Evolutionary conservation across 805 yeast genomes (phyloP).

Genomic region (Sugiyamaella floridensis): DNA sequence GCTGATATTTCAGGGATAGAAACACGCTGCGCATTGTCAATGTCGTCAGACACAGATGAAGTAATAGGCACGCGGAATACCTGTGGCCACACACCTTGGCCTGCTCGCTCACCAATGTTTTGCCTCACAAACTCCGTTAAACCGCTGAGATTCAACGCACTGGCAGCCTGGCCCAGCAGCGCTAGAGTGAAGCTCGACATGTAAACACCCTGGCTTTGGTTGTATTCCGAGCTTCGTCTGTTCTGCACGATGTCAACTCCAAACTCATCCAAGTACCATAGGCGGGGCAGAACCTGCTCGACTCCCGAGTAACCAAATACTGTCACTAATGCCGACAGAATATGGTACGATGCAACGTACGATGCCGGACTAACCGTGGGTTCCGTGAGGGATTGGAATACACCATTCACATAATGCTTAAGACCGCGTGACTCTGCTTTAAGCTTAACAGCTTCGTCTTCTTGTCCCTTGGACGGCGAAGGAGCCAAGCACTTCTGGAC

Average conservation of each 20-base stretch:
- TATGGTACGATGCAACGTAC: constrained; percentile 8
- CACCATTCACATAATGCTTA: neutral
- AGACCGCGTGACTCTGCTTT: neutral
- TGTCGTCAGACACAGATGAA: neutral
- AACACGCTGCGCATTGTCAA: neutral
- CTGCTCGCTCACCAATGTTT: constrained; percentile 3
- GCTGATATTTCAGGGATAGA: no score
- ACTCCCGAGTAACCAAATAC: constrained; percentile 11
- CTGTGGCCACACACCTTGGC: constrained; percentile 8
- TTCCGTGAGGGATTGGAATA: neutral
- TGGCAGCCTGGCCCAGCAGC: constrained; percentile 2
- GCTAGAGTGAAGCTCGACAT: constrained; percentile 6
- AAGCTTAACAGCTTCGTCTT: neutral
- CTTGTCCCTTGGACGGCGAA: neutral
- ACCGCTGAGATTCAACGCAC: neutral
- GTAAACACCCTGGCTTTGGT: constrained; percentile 8
- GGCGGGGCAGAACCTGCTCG: constrained; percentile 11
- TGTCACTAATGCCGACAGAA: constrained; percentile 5
- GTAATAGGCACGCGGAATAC: constrained; percentile 4
- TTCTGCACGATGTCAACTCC: constrained; percentile 3
- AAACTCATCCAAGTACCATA: constrained; percentile 11
- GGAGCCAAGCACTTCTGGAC: constrained; percentile 7
- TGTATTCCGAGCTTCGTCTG: neutral
- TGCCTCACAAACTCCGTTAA: neutral
- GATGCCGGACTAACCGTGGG: neutral